Percentiles rank a stretch among this genome's conserved stretches.
phyloP scores from a whole-genome alignment of 2,329 filamentous ascomycete species.

The Capronia epimyces region DNA sequence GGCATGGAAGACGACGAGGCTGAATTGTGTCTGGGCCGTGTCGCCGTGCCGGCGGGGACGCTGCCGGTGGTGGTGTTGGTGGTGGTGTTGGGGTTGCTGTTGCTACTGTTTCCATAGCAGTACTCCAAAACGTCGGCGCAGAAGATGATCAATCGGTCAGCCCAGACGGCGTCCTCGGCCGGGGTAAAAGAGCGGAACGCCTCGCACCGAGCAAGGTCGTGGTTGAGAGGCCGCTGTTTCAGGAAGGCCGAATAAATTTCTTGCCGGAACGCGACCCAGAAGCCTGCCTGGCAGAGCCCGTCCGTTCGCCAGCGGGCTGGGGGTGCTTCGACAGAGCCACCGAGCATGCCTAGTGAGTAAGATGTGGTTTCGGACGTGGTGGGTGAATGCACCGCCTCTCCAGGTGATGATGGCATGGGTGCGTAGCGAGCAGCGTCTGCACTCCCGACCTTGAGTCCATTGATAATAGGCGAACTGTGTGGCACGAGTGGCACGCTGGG shows the following conservation, averaged over 20 bases:
- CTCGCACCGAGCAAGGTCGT: slow-evolving; percentile 37
- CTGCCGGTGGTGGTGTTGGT: not conserved
- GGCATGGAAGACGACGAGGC: not conserved
- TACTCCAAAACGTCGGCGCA: slow-evolving; percentile 59
- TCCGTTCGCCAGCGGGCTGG: slow-evolving; percentile 11
- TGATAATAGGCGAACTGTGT: slow-evolving; percentile 16
- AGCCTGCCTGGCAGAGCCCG: slow-evolving; percentile 41
- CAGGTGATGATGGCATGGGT: slow-evolving; percentile 32
- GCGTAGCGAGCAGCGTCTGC: not conserved
- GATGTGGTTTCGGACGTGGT: not conserved
- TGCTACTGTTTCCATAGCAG: slow-evolving; percentile 44
- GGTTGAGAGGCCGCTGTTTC: slow-evolving; percentile 37
- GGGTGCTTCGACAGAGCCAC: not conserved
- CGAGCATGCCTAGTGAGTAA: not conserved
- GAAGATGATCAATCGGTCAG: slow-evolving; percentile 57
- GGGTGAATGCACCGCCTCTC: slow-evolving; percentile 37
- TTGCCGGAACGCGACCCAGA: slow-evolving; percentile 47
- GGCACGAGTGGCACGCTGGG: slow-evolving; percentile 9
- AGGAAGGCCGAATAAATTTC: slow-evolving; percentile 46
- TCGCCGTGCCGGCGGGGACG: too few species aligned
- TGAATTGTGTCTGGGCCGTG: not conserved
- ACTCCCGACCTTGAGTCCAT: slow-evolving; percentile 1
- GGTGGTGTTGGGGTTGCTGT: not conserved
- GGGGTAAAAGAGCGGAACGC: slow-evolving; percentile 35
- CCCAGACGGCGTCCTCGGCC: slow-evolving; percentile 34